Base-by-base conservation (phyloP, 2,329 filamentous ascomycete species). In the Bipolaris sorokiniana region DNA sequence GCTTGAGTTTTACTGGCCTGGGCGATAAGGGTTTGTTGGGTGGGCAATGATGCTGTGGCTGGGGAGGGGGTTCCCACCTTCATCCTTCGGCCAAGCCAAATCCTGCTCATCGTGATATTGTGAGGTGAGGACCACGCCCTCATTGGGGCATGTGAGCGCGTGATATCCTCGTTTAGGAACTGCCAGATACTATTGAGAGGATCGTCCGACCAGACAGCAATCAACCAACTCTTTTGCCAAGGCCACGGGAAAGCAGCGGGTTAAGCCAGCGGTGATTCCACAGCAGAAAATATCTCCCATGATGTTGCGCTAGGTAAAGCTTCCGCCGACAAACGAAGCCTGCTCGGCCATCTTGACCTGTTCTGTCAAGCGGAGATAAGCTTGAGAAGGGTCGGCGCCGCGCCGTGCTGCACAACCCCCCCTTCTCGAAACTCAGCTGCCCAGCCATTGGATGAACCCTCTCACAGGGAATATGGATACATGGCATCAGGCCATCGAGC, bases 401-500 rank as follows among this genome's bases (percentile, higher is more conserved):
- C 34, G 33, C 46, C 42, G n/a, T n/a, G 4, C 42, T 33, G n/a
- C 23, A 20, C 26, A 18, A 48, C 7, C 20, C 34, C 33, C 33
- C 23, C 33, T 28, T 47, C 44, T 28, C 44, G 28, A 47, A 47
- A 47, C 16, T 10, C 44, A 22, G 3, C 9, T 48, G n/a, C 15
- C 9, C 15, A 23, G 18, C 42, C 15, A 45, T 52, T 52, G 31
- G 31, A 16, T 23, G n/a, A 10, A 26, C 16, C 37, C 23, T 34
- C 37, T 34, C 34, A 11, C 33, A 37, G 18, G 13, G 56, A 23
- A 41, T 22, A 46, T 20, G 23, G 23, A 49, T 13, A 54, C 40
- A 28, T 40, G 18, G 31, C 52, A 42, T n/a, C 40, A 38, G 45
- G 40, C 41, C 26, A 26, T 46, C 44, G 53, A 66, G 57, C 66